Evolutionary conservation across 1,284 basidiomycete species (phyloP), one percentile per base, ranked within the genome.

Genomic region (Ceratobasidium sp.): DNA sequence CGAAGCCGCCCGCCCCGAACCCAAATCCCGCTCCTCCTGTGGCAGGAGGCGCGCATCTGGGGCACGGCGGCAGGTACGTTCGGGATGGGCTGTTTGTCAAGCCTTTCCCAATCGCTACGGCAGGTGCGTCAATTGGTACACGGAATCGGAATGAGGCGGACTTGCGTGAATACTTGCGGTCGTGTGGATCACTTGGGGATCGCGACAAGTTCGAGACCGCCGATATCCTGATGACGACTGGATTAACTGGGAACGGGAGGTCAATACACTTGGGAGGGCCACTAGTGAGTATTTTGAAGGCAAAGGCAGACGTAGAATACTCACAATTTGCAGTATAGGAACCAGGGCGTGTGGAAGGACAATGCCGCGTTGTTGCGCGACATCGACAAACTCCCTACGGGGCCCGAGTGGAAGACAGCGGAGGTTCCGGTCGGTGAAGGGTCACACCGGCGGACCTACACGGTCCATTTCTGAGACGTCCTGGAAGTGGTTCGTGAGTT

Each of bases 171-270:
- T 75, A 75, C 40, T 13, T 75, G 13, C 11, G 29, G 2, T 17
- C 62, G 0, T 66, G 62, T 44, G 62, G 73, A 1, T 4, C 1
- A 6, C 62, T 75, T 9, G 73, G 62, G 0, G 51, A 75, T 46
- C 51, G 25, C 4, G 73, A 75, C 5, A 7, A 34, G 19, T 75
- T 75, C 19, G 51, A 43, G 43, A 57, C 52, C 11, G 73, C 73
- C 6, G 62, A 75, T 22, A 17, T 75, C 32, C 15, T 75, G 40
- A 75, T 75, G 73, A 75, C 73, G 7, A 75, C 73, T 5, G 73
- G 73, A 13, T 46, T 75, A 2, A 56, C 62, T n/a, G 51, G 52
- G 1, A 13, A 37, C 7, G 62, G 15, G 22, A 54, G 62, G 25
- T 57, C 49, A 2, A 65, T 32, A 25, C 61, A 65, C 32, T 37